Evolutionary conservation across 2,329 filamentous ascomycete species (phyloP).

Genomic region (Lasiodiplodia gonubiensis): DNA sequence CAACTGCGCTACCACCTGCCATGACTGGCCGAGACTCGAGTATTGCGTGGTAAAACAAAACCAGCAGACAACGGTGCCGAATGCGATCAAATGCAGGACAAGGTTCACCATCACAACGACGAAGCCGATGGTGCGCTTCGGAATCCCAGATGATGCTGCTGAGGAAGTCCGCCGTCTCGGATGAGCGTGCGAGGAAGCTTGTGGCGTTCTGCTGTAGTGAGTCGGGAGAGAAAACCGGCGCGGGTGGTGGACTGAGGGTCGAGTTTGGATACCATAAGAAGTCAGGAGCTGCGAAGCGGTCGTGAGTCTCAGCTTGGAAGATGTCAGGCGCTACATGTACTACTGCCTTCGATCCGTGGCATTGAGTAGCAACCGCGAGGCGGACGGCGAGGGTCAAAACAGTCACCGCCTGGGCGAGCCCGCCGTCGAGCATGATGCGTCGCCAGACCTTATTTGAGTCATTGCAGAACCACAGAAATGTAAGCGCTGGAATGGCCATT

Average conservation of each 20-base stretch:
- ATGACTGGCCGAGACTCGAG: not conserved
- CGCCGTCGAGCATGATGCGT: conserved; percentile 4
- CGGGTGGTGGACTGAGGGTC: not conserved
- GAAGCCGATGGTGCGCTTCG: not conserved
- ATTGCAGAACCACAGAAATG: conserved; percentile 3
- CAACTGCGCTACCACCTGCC: conserved; percentile 1
- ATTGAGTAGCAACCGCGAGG: conserved; percentile 6
- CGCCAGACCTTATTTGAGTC: not conserved
- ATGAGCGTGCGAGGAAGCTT: not conserved
- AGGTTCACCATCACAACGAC: not conserved
- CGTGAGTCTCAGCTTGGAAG: too few species aligned
- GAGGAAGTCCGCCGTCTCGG: not conserved
- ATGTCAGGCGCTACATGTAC: too few species aligned
- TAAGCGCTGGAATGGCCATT: not conserved
- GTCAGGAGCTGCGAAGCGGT: not conserved
- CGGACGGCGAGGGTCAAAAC: not conserved
- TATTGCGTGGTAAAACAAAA: not conserved
- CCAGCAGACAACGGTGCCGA: not conserved
- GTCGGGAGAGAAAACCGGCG: too few species aligned
- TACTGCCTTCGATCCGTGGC: too few species aligned
- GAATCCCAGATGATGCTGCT: not conserved
- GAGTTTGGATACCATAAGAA: not conserved
- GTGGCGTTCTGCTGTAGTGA: not conserved
- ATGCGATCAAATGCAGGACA: not conserved
- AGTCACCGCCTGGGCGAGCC: conserved; percentile 1